These are phyloP conservation scores for Lachnellula arida DNA, from an alignment of 2,329 filamentous ascomycete species.

Conservation along the genomic window DNA sequence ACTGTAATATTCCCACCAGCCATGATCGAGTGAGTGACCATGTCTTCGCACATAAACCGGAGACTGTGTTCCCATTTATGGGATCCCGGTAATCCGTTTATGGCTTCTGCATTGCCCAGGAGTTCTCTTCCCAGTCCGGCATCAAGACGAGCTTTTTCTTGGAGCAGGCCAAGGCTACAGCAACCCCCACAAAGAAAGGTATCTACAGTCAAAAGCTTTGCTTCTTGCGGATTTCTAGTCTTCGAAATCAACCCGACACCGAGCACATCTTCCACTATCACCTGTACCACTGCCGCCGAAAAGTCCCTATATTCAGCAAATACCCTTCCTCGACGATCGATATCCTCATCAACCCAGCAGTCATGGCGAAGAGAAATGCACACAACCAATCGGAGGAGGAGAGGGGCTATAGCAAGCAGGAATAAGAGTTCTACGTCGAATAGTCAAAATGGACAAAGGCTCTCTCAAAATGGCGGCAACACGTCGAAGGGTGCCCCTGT, in stretches of 20 bases:
- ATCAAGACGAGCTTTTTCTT: conserved; percentile 17
- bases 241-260: conserved; percentile 40
- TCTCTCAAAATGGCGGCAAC: conserved; percentile 18
- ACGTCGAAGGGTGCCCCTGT: conserved; percentile 12
- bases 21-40: conserved; percentile 40
- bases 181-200: conserved; percentile 34
- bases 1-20: conserved; percentile 30
- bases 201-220: conserved; percentile 44
- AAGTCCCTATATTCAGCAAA: conserved; percentile 22
- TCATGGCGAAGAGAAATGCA: conserved; percentile 30
- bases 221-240: conserved; percentile 51
- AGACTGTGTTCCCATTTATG: conserved; percentile 42
- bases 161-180: conserved; percentile 22
- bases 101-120: conserved; percentile 14
- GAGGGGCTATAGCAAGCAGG: conserved; percentile 21
- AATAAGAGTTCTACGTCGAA: conserved; percentile 32
- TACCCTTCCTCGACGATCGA: conserved; percentile 8
- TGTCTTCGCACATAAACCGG: conserved; percentile 42
- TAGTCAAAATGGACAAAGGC: conserved; percentile 17
- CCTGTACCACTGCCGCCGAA: conserved; percentile 18
- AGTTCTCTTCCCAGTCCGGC: conserved; percentile 7
- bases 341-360: conserved; percentile 14
- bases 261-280: conserved; percentile 28
- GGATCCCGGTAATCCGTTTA: conserved; percentile 24
- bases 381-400: conserved; percentile 24